phyloP scores from a whole-genome alignment of 257 asterid genomes.

The Anisodus acutangulus region DNA sequence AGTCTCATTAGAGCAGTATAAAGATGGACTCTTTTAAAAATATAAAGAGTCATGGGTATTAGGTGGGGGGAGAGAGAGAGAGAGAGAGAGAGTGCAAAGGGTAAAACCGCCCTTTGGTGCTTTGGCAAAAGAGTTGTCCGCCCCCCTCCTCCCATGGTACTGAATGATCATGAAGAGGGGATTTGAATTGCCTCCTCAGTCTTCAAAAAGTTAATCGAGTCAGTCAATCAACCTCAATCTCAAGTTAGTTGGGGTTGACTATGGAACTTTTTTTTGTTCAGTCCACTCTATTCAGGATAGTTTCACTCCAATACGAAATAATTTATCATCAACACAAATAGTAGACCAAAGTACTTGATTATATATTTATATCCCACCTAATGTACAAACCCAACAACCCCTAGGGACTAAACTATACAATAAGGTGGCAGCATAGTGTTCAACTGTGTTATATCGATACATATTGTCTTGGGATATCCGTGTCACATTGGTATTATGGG shows the following conservation, averaged over 20 bases:
- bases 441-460: not conserved
- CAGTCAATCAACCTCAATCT: conserved; percentile 21
- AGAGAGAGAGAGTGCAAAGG: not conserved
- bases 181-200: not conserved
- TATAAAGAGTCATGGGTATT: not conserved
- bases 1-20: not conserved
- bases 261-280: not conserved
- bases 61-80: not conserved
- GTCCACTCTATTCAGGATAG: not conserved
- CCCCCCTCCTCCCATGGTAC: not conserved
- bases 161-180: not conserved
- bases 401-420: not conserved
- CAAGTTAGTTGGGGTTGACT: not conserved
- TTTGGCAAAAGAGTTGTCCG: not conserved
- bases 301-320: not conserved
- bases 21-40: not conserved
- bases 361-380: not conserved
- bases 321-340: not conserved
- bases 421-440: not conserved
- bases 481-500: not conserved
- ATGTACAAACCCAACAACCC: not conserved
- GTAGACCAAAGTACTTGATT: conserved; percentile 2
- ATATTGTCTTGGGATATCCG: not conserved
- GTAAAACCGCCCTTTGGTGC: not conserved
- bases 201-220: not conserved